Evolutionary conservation across 306 rosid genomes (phyloP), one percentile per base, ranked within the genome.

Genomic region (Cicer chorassanicum): DNA sequence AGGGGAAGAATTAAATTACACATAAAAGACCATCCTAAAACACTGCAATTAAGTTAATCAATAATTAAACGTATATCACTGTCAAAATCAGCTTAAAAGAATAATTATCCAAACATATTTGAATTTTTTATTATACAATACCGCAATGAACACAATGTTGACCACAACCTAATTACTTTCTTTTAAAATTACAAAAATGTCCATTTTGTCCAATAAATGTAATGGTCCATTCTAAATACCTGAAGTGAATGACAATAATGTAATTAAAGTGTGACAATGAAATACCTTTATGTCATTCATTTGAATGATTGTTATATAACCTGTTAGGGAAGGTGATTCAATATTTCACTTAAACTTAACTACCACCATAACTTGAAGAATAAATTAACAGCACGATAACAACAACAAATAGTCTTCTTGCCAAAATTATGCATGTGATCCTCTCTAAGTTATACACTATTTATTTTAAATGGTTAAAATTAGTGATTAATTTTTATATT

Each of bases 191-290:
- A 50, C 79, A 0, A 48, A 55, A 80, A 73, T 42, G 50, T 72
- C 63, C 76, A 39, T 16, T 41, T 6, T 11, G 34, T 39, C 45
- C 38, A 68, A 15, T 38, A 39, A n/a, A 39, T 14, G 49, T 13
- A 4, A 15, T n/a, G 5, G 50, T 68, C 63, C 9, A 38, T 78
- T 59, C 63, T 12, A 49, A 69, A 48, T 5, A 49, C 64, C 13
- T 40, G 36, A 77, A 68, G 8, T 40, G 36, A 77, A 68, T 77
- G 38, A 60, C 8, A 40, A 15, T 65, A 41, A 73, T 15, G 63
- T 65, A 60, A 67, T 56, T 56, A 46, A 56, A 55, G 54, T 6
- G 74, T 21, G 74, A 76, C 53, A 76, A 40, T 61, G 60, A 65
- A 45, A 62, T 40, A 39, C 56, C 48, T 2, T 2, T 13, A 29